Conservation (phyloP, 2,329 filamentous ascomycete genomes). For the Sclerotinia nivalis region DNA sequence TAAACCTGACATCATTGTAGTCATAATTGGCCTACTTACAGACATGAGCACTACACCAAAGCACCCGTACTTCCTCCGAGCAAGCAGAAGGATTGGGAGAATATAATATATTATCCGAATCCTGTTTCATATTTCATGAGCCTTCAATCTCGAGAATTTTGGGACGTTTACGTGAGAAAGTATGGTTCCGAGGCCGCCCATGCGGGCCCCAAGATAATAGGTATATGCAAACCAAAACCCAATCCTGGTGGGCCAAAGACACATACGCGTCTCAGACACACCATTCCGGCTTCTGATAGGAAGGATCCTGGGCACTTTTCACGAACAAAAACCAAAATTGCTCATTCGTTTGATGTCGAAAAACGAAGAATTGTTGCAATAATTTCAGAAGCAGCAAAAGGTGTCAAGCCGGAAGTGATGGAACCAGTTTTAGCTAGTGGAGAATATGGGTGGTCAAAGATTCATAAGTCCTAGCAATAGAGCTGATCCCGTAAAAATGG, state of each 20-base stretch:
- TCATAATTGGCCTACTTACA: slow-evolving; percentile 2
- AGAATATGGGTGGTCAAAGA: background rate
- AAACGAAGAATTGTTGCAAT: background rate
- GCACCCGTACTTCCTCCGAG: background rate
- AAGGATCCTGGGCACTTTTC: background rate
- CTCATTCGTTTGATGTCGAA: slow-evolving; percentile 8
- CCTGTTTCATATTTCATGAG: slow-evolving; percentile 8
- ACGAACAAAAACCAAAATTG: background rate
- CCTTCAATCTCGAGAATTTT: slow-evolving; percentile 6
- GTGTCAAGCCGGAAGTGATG: background rate
- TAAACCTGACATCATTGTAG: background rate
- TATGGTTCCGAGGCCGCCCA: background rate
- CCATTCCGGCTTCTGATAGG: too few species aligned
- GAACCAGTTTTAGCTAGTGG: background rate
- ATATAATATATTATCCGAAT: background rate
- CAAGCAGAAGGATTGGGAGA: slow-evolving; percentile 1
- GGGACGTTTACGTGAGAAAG: slow-evolving; percentile 10
- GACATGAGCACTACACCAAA: background rate
- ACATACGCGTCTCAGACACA: background rate
- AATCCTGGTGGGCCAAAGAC: background rate
- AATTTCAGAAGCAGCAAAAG: background rate
- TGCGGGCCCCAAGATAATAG: background rate
- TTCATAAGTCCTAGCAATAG: background rate
- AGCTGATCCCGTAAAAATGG: slow-evolving; percentile 1
- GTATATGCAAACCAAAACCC: background rate